Conservation (phyloP, 805 yeast species). For the Peterozyma toletana region DNA sequence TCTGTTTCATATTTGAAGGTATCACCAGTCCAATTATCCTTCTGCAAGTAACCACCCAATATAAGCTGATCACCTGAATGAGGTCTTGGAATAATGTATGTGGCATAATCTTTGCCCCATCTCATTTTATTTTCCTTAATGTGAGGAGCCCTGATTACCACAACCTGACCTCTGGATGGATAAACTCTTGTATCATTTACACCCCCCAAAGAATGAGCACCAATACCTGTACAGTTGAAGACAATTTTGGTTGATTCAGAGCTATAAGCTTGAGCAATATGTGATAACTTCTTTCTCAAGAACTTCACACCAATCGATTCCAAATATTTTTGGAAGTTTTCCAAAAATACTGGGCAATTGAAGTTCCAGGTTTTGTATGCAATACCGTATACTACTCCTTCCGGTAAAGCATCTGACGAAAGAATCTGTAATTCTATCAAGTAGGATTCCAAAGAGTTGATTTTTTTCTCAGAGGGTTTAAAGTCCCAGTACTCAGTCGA, state of each 20-base stretch:
- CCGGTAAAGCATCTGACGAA: slow-evolving; percentile 32
- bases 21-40: slow-evolving; percentile 54
- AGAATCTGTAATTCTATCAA: slow-evolving; percentile 38
- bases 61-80: slow-evolving; percentile 57
- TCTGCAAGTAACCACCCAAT: slow-evolving; percentile 70
- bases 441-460: slow-evolving; percentile 39
- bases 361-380: slow-evolving; percentile 58
- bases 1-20: slow-evolving; percentile 50
- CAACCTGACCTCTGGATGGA: slow-evolving; percentile 79
- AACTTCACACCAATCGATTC: slow-evolving; percentile 44
- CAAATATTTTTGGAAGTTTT: slow-evolving; percentile 37
- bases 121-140: slow-evolving; percentile 48
- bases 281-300: slow-evolving; percentile 35
- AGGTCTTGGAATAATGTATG: slow-evolving; percentile 71
- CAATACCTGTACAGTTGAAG: slow-evolving; percentile 75
- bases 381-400: slow-evolving; percentile 51
- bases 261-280: slow-evolving; percentile 48
- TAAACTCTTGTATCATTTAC: slow-evolving; percentile 54
- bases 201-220: slow-evolving; percentile 58
- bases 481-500: slow-evolving; percentile 56
- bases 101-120: slow-evolving; percentile 57
- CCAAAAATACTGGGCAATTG: slow-evolving; percentile 60
- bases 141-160: slow-evolving; percentile 65
- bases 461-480: slow-evolving; percentile 36
- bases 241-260: slow-evolving; percentile 31